Conservation (phyloP, 202 grass and related monocot species). For the Brachypodium distachyon region DNA sequence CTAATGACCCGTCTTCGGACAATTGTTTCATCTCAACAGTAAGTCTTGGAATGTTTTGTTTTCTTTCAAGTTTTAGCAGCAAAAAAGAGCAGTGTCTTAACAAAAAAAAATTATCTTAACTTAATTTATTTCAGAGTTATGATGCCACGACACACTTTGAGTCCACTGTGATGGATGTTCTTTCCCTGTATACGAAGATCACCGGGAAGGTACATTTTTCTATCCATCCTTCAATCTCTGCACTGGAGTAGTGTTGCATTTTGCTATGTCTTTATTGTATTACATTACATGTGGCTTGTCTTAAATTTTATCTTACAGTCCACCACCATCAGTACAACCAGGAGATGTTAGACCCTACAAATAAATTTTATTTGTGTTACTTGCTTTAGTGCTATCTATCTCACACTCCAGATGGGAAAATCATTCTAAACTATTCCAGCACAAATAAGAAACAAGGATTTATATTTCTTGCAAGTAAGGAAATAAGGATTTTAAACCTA, state of each 20-base stretch:
- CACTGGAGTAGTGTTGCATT: neutral
- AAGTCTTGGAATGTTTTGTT: constrained; percentile 9
- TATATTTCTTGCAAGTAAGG: too few species aligned
- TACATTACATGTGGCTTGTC: neutral
- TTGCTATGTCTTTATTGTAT: neutral
- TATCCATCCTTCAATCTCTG: neutral
- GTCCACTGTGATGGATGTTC: constrained; percentile 92
- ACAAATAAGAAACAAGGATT: too few species aligned
- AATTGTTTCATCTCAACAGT: constrained; percentile 88
- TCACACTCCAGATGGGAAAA: too few species aligned
- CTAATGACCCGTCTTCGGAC: constrained; percentile 57
- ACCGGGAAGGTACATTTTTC: constrained; percentile 81
- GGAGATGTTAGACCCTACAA: too few species aligned
- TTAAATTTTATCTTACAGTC: neutral
- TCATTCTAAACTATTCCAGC: too few species aligned
- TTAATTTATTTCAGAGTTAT: constrained; percentile 62
- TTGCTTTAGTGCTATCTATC: too few species aligned
- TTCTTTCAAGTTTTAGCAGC: neutral
- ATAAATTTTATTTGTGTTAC: too few species aligned
- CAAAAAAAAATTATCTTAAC: neutral
- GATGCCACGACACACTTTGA: constrained; percentile 96
- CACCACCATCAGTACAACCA: too few species aligned
- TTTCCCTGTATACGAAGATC: constrained; percentile 69
- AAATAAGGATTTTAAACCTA: too few species aligned
- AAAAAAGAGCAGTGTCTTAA: neutral